Conservation (phyloP, 305 asterid genomes). For the Fraxinus floribunda region DNA sequence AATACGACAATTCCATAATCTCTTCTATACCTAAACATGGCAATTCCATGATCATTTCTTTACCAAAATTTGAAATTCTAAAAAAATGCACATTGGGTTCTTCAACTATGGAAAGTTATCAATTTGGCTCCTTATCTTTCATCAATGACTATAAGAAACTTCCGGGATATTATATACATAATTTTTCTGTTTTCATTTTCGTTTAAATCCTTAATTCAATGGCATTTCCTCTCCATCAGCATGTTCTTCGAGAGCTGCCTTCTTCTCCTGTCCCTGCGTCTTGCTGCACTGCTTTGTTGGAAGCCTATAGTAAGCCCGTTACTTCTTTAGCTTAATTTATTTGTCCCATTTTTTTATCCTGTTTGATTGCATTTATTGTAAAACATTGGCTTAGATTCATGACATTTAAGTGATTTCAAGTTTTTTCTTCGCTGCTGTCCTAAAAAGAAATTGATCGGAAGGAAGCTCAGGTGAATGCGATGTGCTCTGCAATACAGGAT, state of each 20-base stretch:
- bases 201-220: slow-evolving; percentile 23
- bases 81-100: background rate
- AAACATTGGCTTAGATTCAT: slow-evolving; percentile 7
- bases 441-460: slow-evolving; percentile 70
- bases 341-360: slow-evolving; percentile 15
- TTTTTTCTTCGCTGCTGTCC: slow-evolving; percentile 28
- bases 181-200: slow-evolving; percentile 11
- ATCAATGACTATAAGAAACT: background rate
- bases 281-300: slow-evolving; percentile 93
- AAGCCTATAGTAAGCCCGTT: slow-evolving; percentile 73
- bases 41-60: background rate
- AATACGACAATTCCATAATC: background rate
- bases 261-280: slow-evolving; percentile 99
- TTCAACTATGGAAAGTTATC: background rate
- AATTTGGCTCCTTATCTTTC: background rate
- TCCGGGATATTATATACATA: background rate
- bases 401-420: background rate
- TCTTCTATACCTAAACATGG: background rate
- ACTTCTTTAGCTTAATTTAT: slow-evolving; percentile 6
- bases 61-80: background rate
- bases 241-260: slow-evolving; percentile 96
- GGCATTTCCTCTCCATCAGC: slow-evolving; percentile 50
- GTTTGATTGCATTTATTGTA: slow-evolving; percentile 19
- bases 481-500: slow-evolving; percentile 83
- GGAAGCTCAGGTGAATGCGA: slow-evolving; percentile 80